phyloP scores from a whole-genome alignment of 2,329 filamentous ascomycete species.

The Venturia oleaginea region DNA sequence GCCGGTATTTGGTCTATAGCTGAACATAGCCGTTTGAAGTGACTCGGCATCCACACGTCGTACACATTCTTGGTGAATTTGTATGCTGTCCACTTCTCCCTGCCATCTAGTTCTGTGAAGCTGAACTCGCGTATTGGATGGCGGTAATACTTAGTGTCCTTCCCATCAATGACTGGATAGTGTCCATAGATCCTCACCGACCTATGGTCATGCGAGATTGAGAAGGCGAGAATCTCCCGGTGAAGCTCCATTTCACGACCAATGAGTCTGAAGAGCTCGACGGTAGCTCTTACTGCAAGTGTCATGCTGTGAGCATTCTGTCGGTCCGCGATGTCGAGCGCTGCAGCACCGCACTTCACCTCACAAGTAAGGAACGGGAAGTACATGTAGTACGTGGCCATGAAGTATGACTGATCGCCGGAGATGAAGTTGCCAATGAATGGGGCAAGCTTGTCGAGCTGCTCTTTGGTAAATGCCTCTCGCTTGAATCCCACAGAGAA shows the following conservation, averaged over 20 bases:
- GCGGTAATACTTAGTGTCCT: too few relatives aligned
- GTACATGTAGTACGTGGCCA: constrained; percentile 39
- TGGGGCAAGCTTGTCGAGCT: constrained; percentile 32
- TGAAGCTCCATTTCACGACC: constrained; percentile 18
- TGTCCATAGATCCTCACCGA: constrained; percentile 16
- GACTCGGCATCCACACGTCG: too few relatives aligned
- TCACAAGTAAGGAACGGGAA: constrained; percentile 44
- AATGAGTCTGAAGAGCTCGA: constrained; percentile 20
- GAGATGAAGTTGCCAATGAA: constrained; percentile 22
- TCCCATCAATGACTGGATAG: too few relatives aligned
- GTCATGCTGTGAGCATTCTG: constrained; percentile 22
- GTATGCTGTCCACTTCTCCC: too few relatives aligned
- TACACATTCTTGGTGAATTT: too few relatives aligned
- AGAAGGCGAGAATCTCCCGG: constrained; percentile 19
- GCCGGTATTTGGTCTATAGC: constrained; percentile 15
- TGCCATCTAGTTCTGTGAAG: too few relatives aligned
- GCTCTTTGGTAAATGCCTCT: constrained; percentile 34
- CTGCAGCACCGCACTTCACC: constrained; percentile 35
- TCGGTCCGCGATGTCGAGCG: constrained; percentile 24
- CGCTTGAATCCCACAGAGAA: constrained; percentile 35
- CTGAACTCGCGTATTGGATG: too few relatives aligned
- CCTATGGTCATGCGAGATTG: constrained; percentile 18
- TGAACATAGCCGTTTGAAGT: constrained; percentile 8
- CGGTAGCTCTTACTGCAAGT: constrained; percentile 17
- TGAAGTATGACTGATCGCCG: constrained; percentile 33